Base-by-base conservation (phyloP, 73 alveolate genomes). In the Stentor roeselii region DNA sequence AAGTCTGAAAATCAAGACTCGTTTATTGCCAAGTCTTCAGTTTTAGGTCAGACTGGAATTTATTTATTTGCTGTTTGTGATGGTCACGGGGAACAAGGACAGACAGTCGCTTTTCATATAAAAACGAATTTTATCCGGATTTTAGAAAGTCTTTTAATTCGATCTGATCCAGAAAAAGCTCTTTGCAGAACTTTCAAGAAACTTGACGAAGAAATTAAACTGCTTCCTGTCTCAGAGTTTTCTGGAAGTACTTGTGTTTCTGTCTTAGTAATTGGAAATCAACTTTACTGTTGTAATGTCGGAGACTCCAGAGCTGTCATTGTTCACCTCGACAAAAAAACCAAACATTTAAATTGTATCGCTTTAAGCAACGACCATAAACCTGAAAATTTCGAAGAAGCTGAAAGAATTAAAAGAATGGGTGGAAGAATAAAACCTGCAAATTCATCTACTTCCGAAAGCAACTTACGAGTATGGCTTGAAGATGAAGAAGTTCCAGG, bases 271-370 rank as follows among this genome's bases (percentile, higher is more conserved):
- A n/a, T 86, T 3, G 95, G 95, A 11, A 76, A 83, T 15, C 75
- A 82, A 15, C 60, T 90, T 30, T 59, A 85, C 42, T 90, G 95
- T 75, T 87, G 93, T 2, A 90, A 90, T 77, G 93, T 90, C 3
- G 95, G 95, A 15, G 95, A 90, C 59, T 83, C 92, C 31, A 75
- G 95, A 78, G 95, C 93, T 1, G 82, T 90, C 42, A 76, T 90
- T 58, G n/a, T 58, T 59, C 39, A 82, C 59, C 75, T 14, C n/a
- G n/a, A 58, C n/a, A 21, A 58, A 39, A n/a, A n/a, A n/a, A n/a
- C n/a, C n/a, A n/a, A n/a, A n/a, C n/a, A n/a, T n/a, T 90, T 87
- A 83, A 82, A 86, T 76, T 34, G 85, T 1, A 59, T 42, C 35
- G 74, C 88, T 3, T 67, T 82, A 0, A 77, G 85, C 32, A 32